Evolutionary conservation across 2,329 filamentous ascomycete species (phyloP).

Genomic region (Nemania bipapillata): DNA sequence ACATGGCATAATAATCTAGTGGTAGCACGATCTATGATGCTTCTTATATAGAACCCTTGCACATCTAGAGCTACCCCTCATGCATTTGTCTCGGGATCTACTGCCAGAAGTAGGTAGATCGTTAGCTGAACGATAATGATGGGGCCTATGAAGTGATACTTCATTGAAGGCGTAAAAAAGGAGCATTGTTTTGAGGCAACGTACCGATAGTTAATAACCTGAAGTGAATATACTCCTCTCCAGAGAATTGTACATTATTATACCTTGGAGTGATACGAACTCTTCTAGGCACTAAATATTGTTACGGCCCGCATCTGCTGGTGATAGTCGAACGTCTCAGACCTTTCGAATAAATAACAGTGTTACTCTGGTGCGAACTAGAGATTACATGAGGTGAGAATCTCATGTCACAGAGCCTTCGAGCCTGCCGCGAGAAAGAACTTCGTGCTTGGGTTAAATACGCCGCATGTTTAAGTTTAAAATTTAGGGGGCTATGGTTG

Average conservation of each 20-base stretch:
- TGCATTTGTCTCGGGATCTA: constrained; percentile 20
- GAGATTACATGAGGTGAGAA: constrained; percentile 22
- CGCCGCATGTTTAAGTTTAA: background rate
- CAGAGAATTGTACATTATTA: no score
- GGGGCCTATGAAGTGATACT: background rate
- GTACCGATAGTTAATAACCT: no score
- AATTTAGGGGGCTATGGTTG: background rate
- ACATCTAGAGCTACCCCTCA: background rate
- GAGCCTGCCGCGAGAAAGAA: background rate
- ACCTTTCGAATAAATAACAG: background rate
- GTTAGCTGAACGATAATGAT: background rate
- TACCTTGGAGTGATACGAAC: no score
- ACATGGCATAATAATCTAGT: constrained; percentile 20
- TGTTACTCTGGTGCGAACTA: constrained; percentile 25
- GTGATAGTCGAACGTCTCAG: no score
- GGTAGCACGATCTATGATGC: background rate
- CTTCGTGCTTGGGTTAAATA: background rate
- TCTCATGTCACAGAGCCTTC: background rate
- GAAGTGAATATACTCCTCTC: no score
- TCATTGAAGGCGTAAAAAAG: background rate
- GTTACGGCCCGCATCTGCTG: no score
- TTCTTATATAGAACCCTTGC: background rate
- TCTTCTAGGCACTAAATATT: no score
- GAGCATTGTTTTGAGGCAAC: no score
- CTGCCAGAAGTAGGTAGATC: background rate